Conservation (phyloP, 2,329 filamentous ascomycete species). For the Tympanopsis confertula region DNA sequence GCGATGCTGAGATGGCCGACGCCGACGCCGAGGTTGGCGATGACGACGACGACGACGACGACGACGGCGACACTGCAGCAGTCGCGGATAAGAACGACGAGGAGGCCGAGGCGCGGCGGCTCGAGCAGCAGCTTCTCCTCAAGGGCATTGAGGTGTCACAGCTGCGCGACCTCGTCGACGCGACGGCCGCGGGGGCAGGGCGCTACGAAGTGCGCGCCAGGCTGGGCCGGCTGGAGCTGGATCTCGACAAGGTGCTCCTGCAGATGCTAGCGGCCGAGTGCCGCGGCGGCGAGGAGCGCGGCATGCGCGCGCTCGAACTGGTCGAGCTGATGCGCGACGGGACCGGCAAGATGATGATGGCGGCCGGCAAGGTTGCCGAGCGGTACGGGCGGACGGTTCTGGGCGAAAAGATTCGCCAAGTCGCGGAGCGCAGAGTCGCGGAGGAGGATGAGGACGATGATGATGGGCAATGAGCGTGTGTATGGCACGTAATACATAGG, state of each 20-base stretch:
- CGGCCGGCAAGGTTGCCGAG: slow-evolving; percentile 78
- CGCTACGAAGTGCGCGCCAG: slow-evolving; percentile 37
- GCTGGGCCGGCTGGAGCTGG: slow-evolving; percentile 63
- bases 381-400: slow-evolving; percentile 71
- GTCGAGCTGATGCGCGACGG: slow-evolving; percentile 76
- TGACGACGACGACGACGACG: slow-evolving; percentile 19
- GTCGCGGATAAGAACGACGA: slow-evolving; percentile 19
- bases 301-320: slow-evolving; percentile 89
- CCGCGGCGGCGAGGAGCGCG: slow-evolving; percentile 79
- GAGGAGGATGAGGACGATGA: slow-evolving; percentile 46
- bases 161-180: slow-evolving; percentile 61
- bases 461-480: too few relatives aligned
- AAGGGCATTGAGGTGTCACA: slow-evolving; percentile 62
- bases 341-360: slow-evolving; percentile 80
- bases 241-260: slow-evolving; percentile 80
- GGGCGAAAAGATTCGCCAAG: slow-evolving; percentile 79
- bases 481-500: too few relatives aligned
- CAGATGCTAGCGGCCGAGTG: slow-evolving; percentile 86
- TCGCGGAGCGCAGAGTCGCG: slow-evolving; percentile 60
- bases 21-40: slow-evolving; percentile 19
- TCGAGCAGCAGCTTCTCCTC: slow-evolving; percentile 76
- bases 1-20: slow-evolving; percentile 14
- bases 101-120: slow-evolving; percentile 39
- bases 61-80: slow-evolving; percentile 15
- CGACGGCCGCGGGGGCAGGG: slow-evolving; percentile 54